Conservation (phyloP, 169 alveolate genomes). For the Cryptosporidium bovis region DNA sequence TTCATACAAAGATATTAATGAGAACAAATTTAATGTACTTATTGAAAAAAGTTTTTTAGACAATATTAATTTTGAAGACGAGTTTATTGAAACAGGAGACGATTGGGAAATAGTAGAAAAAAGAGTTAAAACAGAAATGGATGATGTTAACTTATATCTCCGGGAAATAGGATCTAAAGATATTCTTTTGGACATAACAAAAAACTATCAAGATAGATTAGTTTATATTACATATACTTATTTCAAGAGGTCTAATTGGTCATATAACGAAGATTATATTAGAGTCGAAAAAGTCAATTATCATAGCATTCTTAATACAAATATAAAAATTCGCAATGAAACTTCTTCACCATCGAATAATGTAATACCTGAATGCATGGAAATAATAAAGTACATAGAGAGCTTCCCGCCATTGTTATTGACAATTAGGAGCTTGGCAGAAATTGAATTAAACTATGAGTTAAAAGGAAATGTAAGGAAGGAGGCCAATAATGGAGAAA, state of each 20-base stretch:
- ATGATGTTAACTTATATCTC: neutral
- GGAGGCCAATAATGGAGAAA: neutral
- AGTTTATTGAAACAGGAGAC: neutral
- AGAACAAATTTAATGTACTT: constrained; percentile 8
- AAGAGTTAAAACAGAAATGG: neutral
- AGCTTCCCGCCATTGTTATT: constrained; percentile 34
- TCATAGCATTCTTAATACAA: neutral
- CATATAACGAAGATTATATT: neutral
- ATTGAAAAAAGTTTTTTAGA: constrained; percentile 50
- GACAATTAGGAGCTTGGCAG: constrained; percentile 3
- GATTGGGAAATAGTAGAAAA: neutral
- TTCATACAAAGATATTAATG: neutral
- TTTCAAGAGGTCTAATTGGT: neutral
- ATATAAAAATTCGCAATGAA: neutral
- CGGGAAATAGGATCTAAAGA: neutral
- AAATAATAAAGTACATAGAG: constrained; percentile 1
- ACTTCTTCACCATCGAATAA: neutral
- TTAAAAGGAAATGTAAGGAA: neutral
- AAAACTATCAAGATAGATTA: constrained; percentile 1
- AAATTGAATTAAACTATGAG: constrained; percentile 4
- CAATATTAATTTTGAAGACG: neutral
- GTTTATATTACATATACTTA: neutral
- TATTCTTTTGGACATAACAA: neutral
- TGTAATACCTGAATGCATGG: constrained; percentile 7
- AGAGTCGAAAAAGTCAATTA: neutral